A percentile compares a stretch with the other conserved stretches of the same genome.
Conservation (phyloP, 2,329 filamentous ascomycete genomes). For the Cladosporium sp. region DNA sequence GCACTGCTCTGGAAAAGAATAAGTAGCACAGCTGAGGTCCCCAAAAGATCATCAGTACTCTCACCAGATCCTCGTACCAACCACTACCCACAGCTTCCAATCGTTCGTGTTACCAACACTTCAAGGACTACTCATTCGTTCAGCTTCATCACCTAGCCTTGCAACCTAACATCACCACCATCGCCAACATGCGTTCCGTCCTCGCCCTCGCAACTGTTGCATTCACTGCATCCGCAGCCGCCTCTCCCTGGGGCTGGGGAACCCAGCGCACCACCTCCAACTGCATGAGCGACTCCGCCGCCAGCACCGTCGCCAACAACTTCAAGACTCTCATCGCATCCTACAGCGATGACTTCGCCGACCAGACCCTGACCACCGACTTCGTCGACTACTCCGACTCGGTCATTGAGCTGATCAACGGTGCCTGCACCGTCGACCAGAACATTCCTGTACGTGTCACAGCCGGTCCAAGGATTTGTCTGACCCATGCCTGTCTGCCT, state of each 20-base stretch:
- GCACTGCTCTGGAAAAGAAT: slow-evolving; percentile 10
- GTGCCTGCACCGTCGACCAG: slow-evolving; percentile 30
- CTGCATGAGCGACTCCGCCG: slow-evolving; percentile 31
- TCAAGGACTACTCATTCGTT: neutral
- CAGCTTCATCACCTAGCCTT: slow-evolving; percentile 3
- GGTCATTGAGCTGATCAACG: slow-evolving; percentile 38
- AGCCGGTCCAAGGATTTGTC: neutral
- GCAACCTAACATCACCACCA: neutral
- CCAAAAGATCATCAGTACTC: neutral
- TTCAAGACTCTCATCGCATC: slow-evolving; percentile 36
- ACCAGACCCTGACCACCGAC: slow-evolving; percentile 30
- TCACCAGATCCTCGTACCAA: slow-evolving; percentile 4
- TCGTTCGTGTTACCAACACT: slow-evolving; percentile 5
- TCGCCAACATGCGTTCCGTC: slow-evolving; percentile 19
- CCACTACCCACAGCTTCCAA: neutral
- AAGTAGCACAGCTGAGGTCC: slow-evolving; percentile 13
- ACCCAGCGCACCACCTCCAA: slow-evolving; percentile 12
- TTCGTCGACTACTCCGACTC: slow-evolving; percentile 39
- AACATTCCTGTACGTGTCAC: slow-evolving; percentile 26
- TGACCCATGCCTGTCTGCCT: neutral
- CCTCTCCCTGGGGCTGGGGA: slow-evolving; percentile 11
- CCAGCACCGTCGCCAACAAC: slow-evolving; percentile 31
- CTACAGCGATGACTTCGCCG: slow-evolving; percentile 33
- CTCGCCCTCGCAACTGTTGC: slow-evolving; percentile 17
- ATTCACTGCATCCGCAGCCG: slow-evolving; percentile 12